A percentile compares a stretch with the other conserved stretches of the same genome.
Conservation (phyloP, 148 eudicot species). For the Euryodendron excelsum region DNA sequence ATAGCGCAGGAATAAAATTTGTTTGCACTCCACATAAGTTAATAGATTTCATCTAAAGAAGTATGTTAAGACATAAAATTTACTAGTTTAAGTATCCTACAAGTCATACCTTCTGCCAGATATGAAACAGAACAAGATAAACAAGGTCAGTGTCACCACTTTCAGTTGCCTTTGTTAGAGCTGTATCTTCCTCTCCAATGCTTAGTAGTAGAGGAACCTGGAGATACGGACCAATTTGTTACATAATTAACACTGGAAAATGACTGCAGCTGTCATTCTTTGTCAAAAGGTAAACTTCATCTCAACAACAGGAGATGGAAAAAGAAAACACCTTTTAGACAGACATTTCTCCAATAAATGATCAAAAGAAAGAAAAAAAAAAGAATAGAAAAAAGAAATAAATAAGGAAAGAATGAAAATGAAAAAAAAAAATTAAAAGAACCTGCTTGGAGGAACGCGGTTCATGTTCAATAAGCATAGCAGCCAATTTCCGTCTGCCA, state of each 20-base stretch:
- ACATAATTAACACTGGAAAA: conserved; percentile 1
- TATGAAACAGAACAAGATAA: conserved; percentile 88
- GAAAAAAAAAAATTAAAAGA: conserved; percentile 5
- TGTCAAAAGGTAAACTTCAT: conserved; percentile 3
- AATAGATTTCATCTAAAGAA: not conserved
- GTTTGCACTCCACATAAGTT: not conserved
- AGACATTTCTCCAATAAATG: not conserved
- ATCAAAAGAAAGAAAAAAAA: not conserved
- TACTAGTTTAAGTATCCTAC: not conserved
- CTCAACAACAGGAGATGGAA: not conserved
- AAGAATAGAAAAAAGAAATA: not conserved
- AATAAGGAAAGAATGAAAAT: not conserved
- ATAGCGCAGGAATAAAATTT: not conserved
- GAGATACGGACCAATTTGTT: conserved; percentile 6
- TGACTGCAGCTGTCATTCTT: not conserved
- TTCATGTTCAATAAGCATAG: conserved; percentile 92
- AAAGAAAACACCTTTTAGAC: conserved; percentile 5
- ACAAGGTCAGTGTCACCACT: conserved; percentile 99
- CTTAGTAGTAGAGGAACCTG: conserved; percentile 94
- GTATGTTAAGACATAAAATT: not conserved
- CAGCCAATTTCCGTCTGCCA: conserved; percentile 90
- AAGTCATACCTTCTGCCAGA: conserved; percentile 75
- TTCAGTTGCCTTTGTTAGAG: conserved; percentile 85
- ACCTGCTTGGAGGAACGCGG: conserved; percentile 97
- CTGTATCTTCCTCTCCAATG: conserved; percentile 92